Conservation (phyloP, 2,329 filamentous ascomycete genomes). For the Botrytis byssoidea region DNA sequence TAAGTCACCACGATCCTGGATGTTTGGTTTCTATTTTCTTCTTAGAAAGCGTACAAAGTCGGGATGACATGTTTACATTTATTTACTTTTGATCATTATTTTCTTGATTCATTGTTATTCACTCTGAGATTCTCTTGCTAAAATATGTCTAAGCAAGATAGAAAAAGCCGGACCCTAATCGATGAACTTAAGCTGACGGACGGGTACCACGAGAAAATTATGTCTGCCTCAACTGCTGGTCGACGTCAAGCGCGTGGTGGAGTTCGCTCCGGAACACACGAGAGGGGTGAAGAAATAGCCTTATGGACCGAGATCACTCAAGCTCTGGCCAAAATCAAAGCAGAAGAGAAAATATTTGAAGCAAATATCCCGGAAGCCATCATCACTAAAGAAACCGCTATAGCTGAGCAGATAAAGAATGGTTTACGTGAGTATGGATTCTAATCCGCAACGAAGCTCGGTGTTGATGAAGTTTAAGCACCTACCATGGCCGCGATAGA, state of each 20-base stretch:
- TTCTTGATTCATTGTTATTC: constrained; percentile 2
- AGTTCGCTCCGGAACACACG: constrained; percentile 24
- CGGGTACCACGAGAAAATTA: constrained; percentile 18
- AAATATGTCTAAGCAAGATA: constrained; percentile 12
- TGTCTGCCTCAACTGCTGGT: constrained; percentile 23
- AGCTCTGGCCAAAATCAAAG: constrained; percentile 22
- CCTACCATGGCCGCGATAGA: constrained; percentile 31
- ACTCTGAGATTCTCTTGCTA: not conserved
- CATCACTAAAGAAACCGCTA: constrained; percentile 23
- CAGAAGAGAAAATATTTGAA: constrained; percentile 23
- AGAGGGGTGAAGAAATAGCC: constrained; percentile 25
- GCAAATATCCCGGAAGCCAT: constrained; percentile 26
- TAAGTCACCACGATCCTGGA: constrained; percentile 14
- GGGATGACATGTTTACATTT: constrained; percentile 4
- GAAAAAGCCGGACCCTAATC: not conserved
- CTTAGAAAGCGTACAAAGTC: not conserved
- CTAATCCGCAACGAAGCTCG: not conserved
- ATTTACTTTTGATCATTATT: not conserved
- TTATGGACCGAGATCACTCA: constrained; percentile 25
- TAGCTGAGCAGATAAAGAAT: constrained; percentile 23
- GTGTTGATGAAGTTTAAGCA: constrained; percentile 24
- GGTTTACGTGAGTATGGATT: constrained; percentile 23
- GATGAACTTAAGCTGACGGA: constrained; percentile 1
- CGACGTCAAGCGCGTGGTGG: constrained; percentile 26
- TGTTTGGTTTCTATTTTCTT: not conserved